Conservation (phyloP, 345 rosid species). For the Erodium maritimum region DNA sequence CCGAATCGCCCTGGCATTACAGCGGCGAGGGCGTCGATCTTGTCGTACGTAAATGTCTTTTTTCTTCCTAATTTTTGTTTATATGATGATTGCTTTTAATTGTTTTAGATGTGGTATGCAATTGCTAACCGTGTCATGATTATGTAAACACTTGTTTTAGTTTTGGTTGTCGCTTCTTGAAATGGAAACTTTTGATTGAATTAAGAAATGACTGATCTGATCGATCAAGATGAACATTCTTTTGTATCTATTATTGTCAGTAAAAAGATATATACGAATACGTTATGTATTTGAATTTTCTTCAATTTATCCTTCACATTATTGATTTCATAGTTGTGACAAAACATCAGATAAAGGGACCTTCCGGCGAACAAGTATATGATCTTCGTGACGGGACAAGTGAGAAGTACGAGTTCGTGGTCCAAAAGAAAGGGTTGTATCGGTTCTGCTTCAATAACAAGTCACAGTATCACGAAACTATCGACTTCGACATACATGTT, state of each 20-base stretch:
- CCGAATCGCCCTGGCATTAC: conserved; percentile 3
- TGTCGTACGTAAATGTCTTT: conserved; percentile 9
- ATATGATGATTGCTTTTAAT: no score
- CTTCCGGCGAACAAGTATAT: conserved; percentile 9
- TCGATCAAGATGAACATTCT: no score
- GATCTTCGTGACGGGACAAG: conserved; percentile 11
- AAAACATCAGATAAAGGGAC: conserved; percentile 12
- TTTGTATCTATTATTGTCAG: no score
- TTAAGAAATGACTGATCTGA: no score
- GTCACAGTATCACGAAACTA: conserved; percentile 11
- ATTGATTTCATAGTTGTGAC: background rate
- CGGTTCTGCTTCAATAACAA: conserved; percentile 13
- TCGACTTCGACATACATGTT: conserved; percentile 12
- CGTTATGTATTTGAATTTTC: background rate
- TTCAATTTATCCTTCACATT: no score
- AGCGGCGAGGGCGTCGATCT: conserved; percentile 12
- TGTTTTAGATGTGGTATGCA: background rate
- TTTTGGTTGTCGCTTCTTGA: no score
- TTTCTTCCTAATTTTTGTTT: background rate
- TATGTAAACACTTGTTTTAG: no score
- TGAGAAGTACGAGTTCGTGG: conserved; percentile 13
- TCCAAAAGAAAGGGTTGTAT: conserved; percentile 9
- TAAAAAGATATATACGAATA: no score
- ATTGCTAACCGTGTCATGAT: background rate
- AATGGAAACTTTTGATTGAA: no score